Percentiles rank a stretch among this genome's conserved stretches.
Conservation (phyloP, 1,284 basidiomycete genomes). For the Xerocomus amazonicus region DNA sequence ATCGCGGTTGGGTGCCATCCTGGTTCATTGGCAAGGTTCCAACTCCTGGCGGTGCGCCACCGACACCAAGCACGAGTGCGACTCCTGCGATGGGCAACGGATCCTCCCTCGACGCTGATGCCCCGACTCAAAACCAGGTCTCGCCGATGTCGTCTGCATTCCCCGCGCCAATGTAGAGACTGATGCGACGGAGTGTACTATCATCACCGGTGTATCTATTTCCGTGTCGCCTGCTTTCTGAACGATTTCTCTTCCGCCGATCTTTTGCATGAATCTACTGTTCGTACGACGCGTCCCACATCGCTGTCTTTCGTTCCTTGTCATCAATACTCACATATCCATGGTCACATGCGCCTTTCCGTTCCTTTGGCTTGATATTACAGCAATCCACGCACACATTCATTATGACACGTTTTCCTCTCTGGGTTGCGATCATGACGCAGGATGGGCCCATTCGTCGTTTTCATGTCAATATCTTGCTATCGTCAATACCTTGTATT, state of each 20-base stretch:
- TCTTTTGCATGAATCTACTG: constrained; percentile 24
- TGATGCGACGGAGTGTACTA: constrained; percentile 16
- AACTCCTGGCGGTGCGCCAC: constrained; percentile 46
- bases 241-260: constrained; percentile 16
- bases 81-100: constrained; percentile 30
- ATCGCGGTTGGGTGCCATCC: constrained; percentile 89
- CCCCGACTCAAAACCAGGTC: constrained; percentile 49
- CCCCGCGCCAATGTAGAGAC: constrained; percentile 37
- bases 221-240: constrained; percentile 15
- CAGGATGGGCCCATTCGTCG: constrained; percentile 12
- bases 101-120: constrained; percentile 36
- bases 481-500: constrained; percentile 26
- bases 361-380: constrained; percentile 7
- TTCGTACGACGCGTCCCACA: constrained; percentile 16
- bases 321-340: constrained; percentile 26
- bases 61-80: constrained; percentile 53
- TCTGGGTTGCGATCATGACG: constrained; percentile 15
- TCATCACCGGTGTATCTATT: constrained; percentile 25
- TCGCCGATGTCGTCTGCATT: constrained; percentile 76
- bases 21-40: constrained; percentile 77
- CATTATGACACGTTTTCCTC: constrained; percentile 11
- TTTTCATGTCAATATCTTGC: constrained; percentile 19
- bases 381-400: constrained; percentile 17
- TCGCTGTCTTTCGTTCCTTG: constrained; percentile 25
- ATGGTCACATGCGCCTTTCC: constrained; percentile 11